Percentiles rank a stretch among this genome's conserved stretches.
phyloP scores from a whole-genome alignment of 2,329 filamentous ascomycete species.

The Chrysosporium queenslandicum region DNA sequence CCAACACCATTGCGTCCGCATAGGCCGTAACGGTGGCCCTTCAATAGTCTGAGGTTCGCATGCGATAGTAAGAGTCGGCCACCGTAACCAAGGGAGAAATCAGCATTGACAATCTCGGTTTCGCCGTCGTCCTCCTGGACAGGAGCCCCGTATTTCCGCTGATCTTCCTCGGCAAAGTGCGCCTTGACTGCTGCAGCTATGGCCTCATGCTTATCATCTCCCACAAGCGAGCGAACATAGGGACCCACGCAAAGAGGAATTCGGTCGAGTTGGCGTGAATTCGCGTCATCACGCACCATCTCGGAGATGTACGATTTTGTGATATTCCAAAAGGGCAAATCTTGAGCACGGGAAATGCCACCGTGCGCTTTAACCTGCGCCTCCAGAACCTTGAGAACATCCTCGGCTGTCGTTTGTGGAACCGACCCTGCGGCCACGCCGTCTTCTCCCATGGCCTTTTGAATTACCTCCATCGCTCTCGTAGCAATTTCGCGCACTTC shows the following conservation, averaged over 20 bases:
- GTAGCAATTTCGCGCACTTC: conserved; percentile 87
- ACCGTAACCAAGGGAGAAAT: conserved; percentile 94
- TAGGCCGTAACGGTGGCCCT: conserved; percentile 94
- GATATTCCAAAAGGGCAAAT: conserved; percentile 52
- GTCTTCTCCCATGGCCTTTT: conserved; percentile 76
- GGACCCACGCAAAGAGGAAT: conserved; percentile 59
- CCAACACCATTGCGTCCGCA: conserved; percentile 95
- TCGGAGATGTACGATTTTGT: conserved; percentile 65
- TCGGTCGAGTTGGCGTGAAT: conserved; percentile 66
- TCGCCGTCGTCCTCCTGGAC: conserved; percentile 85
- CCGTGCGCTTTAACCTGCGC: conserved; percentile 62
- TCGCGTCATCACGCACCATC: conserved; percentile 81
- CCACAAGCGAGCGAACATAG: conserved; percentile 64
- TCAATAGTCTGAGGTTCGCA: conserved; percentile 86
- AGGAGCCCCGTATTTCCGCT: conserved; percentile 74
- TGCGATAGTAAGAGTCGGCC: conserved; percentile 95
- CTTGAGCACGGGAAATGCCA: conserved; percentile 54
- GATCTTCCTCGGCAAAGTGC: conserved; percentile 72
- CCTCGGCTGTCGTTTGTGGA: conserved; percentile 55
- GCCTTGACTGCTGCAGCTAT: conserved; percentile 65
- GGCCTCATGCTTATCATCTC: conserved; percentile 51
- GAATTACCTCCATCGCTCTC: conserved; percentile 73
- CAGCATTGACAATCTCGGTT: conserved; percentile 90
- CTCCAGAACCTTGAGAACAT: conserved; percentile 66
- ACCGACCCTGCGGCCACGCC: conserved; percentile 51